A percentile compares a stretch with the other conserved stretches of the same genome.
These are phyloP conservation scores for Ogataea zsoltii DNA, from an alignment of 805 yeast species.

Conservation along the genomic window DNA sequence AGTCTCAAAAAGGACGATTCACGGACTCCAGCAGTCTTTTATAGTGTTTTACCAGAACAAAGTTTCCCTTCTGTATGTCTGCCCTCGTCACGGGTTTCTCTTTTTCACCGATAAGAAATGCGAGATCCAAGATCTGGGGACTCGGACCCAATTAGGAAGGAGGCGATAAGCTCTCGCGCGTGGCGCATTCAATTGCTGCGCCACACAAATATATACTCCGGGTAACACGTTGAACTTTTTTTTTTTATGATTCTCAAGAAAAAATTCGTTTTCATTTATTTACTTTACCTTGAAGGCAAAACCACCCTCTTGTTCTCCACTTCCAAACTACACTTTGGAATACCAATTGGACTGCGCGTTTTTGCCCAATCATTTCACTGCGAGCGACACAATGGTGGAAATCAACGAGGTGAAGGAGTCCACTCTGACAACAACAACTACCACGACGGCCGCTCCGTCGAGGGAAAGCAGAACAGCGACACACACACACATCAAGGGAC, in stretches of 20 bases:
- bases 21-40: no score
- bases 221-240: no score
- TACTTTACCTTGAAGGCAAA: no score
- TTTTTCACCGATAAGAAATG: slow-evolving; percentile 1
- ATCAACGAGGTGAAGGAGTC: slow-evolving; percentile 72
- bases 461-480: slow-evolving; percentile 60
- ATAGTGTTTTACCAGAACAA: not conserved
- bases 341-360: not conserved
- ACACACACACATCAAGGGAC: slow-evolving; percentile 96
- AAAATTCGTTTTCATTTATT: no score
- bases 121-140: not conserved
- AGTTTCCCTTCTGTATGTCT: not conserved
- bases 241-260: no score
- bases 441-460: slow-evolving; percentile 17
- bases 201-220: no score
- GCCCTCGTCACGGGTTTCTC: not conserved
- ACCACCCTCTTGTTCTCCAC: slow-evolving; percentile 6
- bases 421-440: slow-evolving; percentile 15
- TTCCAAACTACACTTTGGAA: not conserved
- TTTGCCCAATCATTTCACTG: not conserved
- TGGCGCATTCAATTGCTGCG: no score
- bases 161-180: not conserved
- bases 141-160: not conserved
- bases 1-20: not conserved
- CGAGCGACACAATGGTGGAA: slow-evolving; percentile 56